phyloP scores from a whole-genome alignment of 2,329 filamentous ascomycete species.

The Aureobasidium sp. region DNA sequence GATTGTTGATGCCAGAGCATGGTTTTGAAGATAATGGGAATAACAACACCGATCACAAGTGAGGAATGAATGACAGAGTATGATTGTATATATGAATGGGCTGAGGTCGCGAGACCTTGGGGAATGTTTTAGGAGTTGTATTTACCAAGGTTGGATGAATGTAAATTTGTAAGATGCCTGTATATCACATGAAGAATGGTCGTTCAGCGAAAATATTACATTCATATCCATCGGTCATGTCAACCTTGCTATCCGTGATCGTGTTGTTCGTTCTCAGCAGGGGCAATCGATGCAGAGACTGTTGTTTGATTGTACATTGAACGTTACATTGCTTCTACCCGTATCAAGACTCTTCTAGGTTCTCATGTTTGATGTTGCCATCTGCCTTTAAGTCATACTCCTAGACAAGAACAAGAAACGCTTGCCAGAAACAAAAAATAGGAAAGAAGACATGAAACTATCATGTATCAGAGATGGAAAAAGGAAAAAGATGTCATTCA shows the following conservation, averaged over 20 bases:
- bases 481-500: not conserved
- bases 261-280: no score
- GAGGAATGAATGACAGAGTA: not conserved
- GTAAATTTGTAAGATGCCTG: no score
- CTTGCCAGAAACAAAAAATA: not conserved
- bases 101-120: not conserved
- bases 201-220: no score
- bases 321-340: not conserved
- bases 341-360: not conserved
- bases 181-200: no score
- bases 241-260: no score
- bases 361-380: not conserved
- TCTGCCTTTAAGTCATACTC: not conserved
- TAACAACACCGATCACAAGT: not conserved
- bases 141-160: no score
- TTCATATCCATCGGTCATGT: no score
- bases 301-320: no score
- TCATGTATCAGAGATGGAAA: not conserved
- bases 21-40: not conserved
- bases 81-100: not conserved
- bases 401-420: not conserved
- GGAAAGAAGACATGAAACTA: not conserved
- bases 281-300: no score
- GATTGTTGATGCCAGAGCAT: conserved; percentile 9
- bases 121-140: not conserved